A percentile compares a stretch with the other conserved stretches of the same genome.
phyloP scores from a whole-genome alignment of 1,284 basidiomycete species.

The Meripilus lineatus region DNA sequence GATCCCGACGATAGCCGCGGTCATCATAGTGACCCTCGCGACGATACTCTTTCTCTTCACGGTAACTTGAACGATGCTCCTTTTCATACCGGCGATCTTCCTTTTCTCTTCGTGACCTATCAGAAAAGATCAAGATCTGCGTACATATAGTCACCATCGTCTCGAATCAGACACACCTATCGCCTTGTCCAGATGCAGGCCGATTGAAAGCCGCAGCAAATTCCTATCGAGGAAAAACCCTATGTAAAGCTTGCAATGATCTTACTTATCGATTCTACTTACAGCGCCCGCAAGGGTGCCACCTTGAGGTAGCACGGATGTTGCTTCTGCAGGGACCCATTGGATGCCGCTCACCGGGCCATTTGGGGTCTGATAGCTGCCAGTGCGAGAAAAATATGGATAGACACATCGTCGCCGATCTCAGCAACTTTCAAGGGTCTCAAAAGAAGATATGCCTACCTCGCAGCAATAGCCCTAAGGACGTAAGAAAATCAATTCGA shows the following conservation, averaged over 20 bases:
- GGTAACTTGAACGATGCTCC: conserved; percentile 50
- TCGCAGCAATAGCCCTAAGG: conserved; percentile 60
- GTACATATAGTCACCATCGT: too few species aligned
- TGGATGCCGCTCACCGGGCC: conserved; percentile 68
- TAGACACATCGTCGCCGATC: too few species aligned
- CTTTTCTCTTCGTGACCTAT: too few species aligned
- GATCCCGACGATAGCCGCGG: conserved; percentile 11
- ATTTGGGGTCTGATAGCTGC: conserved; percentile 64
- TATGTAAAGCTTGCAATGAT: conserved; percentile 3
- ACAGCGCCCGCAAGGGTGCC: conserved; percentile 56
- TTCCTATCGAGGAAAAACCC: conserved; percentile 37
- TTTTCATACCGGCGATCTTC: conserved; percentile 60
- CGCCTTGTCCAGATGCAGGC: conserved; percentile 20
- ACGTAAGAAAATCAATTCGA: conserved; percentile 12
- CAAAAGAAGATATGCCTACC: conserved; percentile 38
- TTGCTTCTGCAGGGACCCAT: conserved; percentile 69
- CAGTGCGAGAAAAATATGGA: conserved; percentile 2
- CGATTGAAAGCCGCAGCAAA: conserved; percentile 54
- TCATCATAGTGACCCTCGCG: conserved; percentile 29
- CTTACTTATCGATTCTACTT: conserved; percentile 9
- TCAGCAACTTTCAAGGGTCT: not conserved
- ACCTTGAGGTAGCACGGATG: conserved; percentile 50
- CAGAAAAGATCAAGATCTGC: conserved; percentile 5
- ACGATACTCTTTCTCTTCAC: conserved; percentile 48
- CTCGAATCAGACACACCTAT: conserved; percentile 1